These are phyloP conservation scores for Diplodia intermedia DNA, from an alignment of 2,329 filamentous ascomycete species.

Conservation along the genomic window DNA sequence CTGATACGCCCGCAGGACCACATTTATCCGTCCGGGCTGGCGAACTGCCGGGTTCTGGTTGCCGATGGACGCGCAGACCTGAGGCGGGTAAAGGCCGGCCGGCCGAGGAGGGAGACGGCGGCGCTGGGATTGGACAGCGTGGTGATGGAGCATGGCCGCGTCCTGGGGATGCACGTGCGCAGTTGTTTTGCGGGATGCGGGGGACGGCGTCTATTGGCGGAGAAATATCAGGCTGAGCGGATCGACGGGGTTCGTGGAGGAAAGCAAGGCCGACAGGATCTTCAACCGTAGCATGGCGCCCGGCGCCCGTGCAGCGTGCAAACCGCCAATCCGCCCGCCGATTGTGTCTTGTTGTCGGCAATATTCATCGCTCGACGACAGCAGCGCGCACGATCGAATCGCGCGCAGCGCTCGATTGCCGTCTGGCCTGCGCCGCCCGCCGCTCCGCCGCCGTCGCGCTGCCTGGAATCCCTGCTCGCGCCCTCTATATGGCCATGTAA, in stretches of 20 bases:
- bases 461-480: constrained; percentile 29
- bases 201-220: constrained; percentile 28
- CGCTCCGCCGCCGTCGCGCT: constrained; percentile 27
- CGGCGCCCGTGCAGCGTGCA: constrained; percentile 5
- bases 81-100: constrained; percentile 2
- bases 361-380: constrained; percentile 17
- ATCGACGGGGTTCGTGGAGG: constrained; percentile 31
- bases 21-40: constrained; percentile 18
- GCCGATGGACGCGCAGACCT: constrained; percentile 5
- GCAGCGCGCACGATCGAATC: background rate
- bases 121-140: constrained; percentile 12
- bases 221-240: constrained; percentile 31
- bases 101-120: background rate
- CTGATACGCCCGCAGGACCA: constrained; percentile 3
- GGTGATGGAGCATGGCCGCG: constrained; percentile 2
- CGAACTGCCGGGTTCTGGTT: constrained; percentile 16
- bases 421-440: constrained; percentile 2
- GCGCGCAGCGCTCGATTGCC: constrained; percentile 18
- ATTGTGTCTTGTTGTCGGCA: constrained; percentile 24
- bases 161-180: constrained; percentile 15
- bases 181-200: constrained; percentile 21
- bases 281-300: constrained; percentile 30
- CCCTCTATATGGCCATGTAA: constrained; percentile 32
- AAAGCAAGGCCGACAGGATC: constrained; percentile 30
- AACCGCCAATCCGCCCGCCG: constrained; percentile 24